Percentiles rank a stretch among this genome's conserved stretches.
Evolutionary conservation across 1,139 yeast species (phyloP).

Genomic region (Candida glucosophila): DNA sequence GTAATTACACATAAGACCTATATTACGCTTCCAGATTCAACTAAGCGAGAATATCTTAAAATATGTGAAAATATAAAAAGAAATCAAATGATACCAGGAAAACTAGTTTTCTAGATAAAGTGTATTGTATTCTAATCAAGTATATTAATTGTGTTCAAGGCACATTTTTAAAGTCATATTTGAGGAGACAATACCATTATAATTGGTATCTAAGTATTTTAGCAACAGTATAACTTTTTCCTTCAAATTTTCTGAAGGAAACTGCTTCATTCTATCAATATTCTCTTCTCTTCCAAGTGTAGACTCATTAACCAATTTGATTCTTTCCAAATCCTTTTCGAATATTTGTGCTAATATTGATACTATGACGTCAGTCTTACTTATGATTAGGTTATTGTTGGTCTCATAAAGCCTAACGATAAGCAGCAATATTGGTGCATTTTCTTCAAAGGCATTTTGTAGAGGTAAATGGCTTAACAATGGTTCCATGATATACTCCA

Average conservation of each 20-base stretch:
- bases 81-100: no score
- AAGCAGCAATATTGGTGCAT: slow-evolving; percentile 79
- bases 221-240: slow-evolving; percentile 59
- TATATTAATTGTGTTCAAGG: no score
- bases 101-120: no score
- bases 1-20: no score
- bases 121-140: no score
- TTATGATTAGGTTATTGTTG: slow-evolving; percentile 47
- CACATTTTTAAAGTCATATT: slow-evolving; percentile 48
- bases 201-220: slow-evolving; percentile 62
- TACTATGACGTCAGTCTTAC: slow-evolving; percentile 56
- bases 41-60: no score
- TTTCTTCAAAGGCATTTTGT: slow-evolving; percentile 85
- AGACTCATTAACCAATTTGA: slow-evolving; percentile 59
- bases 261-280: slow-evolving; percentile 70
- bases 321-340: slow-evolving; percentile 62
- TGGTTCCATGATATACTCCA: slow-evolving; percentile 71
- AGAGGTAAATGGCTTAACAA: slow-evolving; percentile 77
- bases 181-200: slow-evolving; percentile 51
- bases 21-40: no score
- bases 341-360: slow-evolving; percentile 66
- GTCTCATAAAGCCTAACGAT: slow-evolving; percentile 63
- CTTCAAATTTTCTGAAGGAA: slow-evolving; percentile 59
- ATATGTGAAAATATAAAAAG: no score
- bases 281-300: slow-evolving; percentile 81